phyloP scores from a whole-genome alignment of 345 rosid genomes.

The Orychophragmus violaceus region DNA sequence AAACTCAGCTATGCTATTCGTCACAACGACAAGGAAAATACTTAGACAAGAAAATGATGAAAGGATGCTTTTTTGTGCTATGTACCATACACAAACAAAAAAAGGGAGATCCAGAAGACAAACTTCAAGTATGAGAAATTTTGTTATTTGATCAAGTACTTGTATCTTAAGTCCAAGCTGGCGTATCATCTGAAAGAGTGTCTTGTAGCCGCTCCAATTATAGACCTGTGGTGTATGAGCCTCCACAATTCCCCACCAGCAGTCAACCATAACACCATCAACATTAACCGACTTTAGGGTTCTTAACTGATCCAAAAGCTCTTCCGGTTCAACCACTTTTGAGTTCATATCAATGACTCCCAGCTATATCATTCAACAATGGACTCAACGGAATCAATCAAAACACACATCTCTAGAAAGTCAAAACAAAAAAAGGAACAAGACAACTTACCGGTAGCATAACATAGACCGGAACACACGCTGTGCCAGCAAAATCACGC shows the following conservation, averaged over 20 bases:
- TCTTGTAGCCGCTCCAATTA: slow-evolving; percentile 81
- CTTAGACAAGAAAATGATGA: neutral
- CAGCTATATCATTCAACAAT: slow-evolving; percentile 41
- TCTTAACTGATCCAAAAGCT: slow-evolving; percentile 51
- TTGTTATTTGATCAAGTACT: slow-evolving; percentile 25
- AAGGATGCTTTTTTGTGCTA: too few species aligned
- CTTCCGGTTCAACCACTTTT: slow-evolving; percentile 65
- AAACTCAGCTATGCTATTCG: too few species aligned
- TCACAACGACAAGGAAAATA: too few species aligned
- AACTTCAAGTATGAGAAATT: neutral
- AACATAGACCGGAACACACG: slow-evolving; percentile 81
- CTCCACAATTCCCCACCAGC: slow-evolving; percentile 99
- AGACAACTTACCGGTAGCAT: slow-evolving; percentile 74
- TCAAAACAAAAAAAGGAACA: neutral
- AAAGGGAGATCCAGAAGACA: too few species aligned
- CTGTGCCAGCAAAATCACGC: slow-evolving; percentile 79
- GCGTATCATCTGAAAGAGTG: slow-evolving; percentile 71
- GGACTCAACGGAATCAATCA: neutral
- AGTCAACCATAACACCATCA: slow-evolving; percentile 87
- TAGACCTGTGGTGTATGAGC: slow-evolving; percentile 62
- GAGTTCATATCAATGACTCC: slow-evolving; percentile 70
- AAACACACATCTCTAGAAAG: neutral
- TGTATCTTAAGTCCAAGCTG: slow-evolving; percentile 78
- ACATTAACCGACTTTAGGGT: slow-evolving; percentile 64
- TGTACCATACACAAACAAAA: too few species aligned